Evolutionary conservation across 2,329 filamentous ascomycete genomes (phyloP).

Genomic region (Alternaria longipes): DNA sequence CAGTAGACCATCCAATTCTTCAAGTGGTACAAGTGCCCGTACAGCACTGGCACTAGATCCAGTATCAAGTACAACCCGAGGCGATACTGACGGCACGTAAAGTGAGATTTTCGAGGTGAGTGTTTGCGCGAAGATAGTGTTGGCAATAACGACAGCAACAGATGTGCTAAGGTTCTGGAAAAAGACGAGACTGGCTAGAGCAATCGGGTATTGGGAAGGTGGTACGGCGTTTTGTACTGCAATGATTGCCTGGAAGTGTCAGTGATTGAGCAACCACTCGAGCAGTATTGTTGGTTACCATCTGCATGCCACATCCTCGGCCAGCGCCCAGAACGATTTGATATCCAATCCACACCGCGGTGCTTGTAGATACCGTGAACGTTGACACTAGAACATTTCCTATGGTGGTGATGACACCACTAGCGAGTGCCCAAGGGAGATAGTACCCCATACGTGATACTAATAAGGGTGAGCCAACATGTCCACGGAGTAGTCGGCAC

Average conservation of each 20-base stretch:
- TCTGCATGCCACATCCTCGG: slow-evolving; percentile 37
- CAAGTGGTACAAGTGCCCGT: slow-evolving; percentile 24
- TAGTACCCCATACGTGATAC: slow-evolving; percentile 38
- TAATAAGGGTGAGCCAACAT: slow-evolving; percentile 13
- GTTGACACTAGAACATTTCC: slow-evolving; percentile 55
- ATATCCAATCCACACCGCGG: slow-evolving; percentile 41
- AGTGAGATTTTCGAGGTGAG: slow-evolving; percentile 21
- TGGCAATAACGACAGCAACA: slow-evolving; percentile 41
- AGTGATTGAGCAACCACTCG: neutral
- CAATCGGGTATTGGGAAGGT: slow-evolving; percentile 39
- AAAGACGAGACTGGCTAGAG: slow-evolving; percentile 48
- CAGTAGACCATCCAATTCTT: slow-evolving; percentile 32
- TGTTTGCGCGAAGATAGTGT: slow-evolving; percentile 39
- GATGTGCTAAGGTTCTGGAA: slow-evolving; percentile 48
- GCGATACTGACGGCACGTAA: slow-evolving; percentile 38
- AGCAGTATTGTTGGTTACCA: slow-evolving; percentile 18
- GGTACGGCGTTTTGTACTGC: slow-evolving; percentile 46
- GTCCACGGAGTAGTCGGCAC: too few relatives aligned
- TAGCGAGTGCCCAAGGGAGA: slow-evolving; percentile 40
- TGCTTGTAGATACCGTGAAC: slow-evolving; percentile 44
- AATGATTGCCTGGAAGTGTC: slow-evolving; percentile 31
- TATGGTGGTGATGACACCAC: slow-evolving; percentile 47
- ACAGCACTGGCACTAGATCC: slow-evolving; percentile 38
- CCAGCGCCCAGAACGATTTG: slow-evolving; percentile 39
- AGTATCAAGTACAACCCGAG: slow-evolving; percentile 31